Conservation (phyloP, 2,329 filamentous ascomycete species). For the Monosporascus sp. region DNA sequence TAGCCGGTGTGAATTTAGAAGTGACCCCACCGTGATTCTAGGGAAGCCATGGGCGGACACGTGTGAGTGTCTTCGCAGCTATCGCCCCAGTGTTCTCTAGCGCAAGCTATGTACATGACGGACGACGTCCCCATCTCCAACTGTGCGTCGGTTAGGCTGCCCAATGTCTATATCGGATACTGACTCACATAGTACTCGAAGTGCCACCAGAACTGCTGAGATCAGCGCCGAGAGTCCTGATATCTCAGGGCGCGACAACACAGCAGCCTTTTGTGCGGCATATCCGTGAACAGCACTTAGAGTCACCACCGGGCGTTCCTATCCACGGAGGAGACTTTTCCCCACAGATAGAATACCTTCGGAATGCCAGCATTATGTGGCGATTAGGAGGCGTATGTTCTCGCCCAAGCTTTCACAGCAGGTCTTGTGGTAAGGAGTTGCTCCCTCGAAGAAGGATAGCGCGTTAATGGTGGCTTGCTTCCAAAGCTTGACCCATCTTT, state of each 20-base stretch:
- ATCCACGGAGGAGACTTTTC: constrained; percentile 19
- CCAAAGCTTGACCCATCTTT: constrained; percentile 21
- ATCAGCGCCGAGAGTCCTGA: constrained; percentile 27
- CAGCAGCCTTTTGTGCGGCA: constrained; percentile 30
- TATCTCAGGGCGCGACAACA: constrained; percentile 24
- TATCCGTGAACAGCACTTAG: constrained; percentile 22
- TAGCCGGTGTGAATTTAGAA: too few species aligned
- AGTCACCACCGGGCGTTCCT: constrained; percentile 16
- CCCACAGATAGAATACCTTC: constrained; percentile 16
- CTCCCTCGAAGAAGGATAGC: background rate
- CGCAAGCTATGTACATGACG: constrained; percentile 31
- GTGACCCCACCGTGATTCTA: background rate
- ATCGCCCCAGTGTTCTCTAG: background rate
- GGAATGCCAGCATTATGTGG: constrained; percentile 22
- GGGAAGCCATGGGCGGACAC: constrained; percentile 18
- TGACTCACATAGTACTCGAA: constrained; percentile 8
- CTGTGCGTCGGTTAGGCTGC: constrained; percentile 14
- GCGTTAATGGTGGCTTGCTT: background rate
- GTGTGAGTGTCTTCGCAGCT: constrained; percentile 13
- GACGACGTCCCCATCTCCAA: constrained; percentile 36
- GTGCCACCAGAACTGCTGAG: constrained; percentile 27
- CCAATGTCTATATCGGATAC: background rate
- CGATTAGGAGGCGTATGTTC: constrained; percentile 30
- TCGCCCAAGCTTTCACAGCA: constrained; percentile 28
- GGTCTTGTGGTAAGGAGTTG: constrained; percentile 26